phyloP scores from a whole-genome alignment of 2,329 filamentous ascomycete species.

The Aspergillus sp. region DNA sequence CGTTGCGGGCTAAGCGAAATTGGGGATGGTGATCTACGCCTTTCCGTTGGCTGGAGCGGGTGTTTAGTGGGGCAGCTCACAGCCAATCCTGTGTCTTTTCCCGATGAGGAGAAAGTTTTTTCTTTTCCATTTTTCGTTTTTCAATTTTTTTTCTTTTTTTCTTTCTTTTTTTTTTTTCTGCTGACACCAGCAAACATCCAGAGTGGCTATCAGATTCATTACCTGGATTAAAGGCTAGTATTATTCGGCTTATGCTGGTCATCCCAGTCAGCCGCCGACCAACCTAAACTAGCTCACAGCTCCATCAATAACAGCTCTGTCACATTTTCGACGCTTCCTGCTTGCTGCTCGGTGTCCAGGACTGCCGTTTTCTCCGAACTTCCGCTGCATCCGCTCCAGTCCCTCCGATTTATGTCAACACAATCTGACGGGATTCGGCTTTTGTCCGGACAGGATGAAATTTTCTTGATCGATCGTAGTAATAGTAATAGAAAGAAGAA shows the following conservation, averaged over 20 bases:
- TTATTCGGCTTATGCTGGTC: too few relatives aligned
- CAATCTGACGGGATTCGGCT: background rate
- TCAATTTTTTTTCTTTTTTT: constrained; percentile 3
- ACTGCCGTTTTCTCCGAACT: constrained; percentile 20
- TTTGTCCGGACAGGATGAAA: too few relatives aligned
- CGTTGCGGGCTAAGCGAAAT: constrained; percentile 33
- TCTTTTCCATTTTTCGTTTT: background rate
- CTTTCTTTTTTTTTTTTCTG: background rate
- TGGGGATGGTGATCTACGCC: constrained; percentile 22
- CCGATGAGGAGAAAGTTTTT: background rate
- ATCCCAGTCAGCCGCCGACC: too few relatives aligned
- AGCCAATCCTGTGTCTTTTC: constrained; percentile 15
- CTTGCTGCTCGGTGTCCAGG: constrained; percentile 10
- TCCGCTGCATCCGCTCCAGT: constrained; percentile 27
- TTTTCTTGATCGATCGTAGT: too few relatives aligned
- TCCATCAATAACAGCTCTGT: constrained; percentile 3
- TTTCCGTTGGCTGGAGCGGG: constrained; percentile 24
- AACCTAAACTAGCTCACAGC: background rate
- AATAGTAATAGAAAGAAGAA: too few relatives aligned
- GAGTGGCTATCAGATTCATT: too few relatives aligned
- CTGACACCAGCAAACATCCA: background rate
- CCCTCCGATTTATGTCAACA: background rate
- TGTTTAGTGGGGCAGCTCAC: constrained; percentile 14
- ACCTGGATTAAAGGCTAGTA: too few relatives aligned
- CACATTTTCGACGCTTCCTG: constrained; percentile 7